phyloP scores from a whole-genome alignment of 1,284 basidiomycete genomes.

The Leccinum colubrinum region DNA sequence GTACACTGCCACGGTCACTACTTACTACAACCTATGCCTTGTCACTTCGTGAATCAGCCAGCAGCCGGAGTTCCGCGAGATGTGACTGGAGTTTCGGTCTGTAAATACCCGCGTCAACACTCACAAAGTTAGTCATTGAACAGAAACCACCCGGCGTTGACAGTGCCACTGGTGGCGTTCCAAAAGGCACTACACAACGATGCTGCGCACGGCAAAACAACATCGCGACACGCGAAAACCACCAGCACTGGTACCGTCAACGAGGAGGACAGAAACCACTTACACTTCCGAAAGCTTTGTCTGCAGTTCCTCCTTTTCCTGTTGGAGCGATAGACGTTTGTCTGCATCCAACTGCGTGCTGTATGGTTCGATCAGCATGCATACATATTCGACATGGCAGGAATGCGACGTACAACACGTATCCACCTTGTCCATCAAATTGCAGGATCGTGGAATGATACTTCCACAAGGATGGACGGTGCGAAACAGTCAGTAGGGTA shows the following conservation, averaged over 20 bases:
- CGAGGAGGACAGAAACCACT: slow-evolving; percentile 27
- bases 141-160: not conserved
- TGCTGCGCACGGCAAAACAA: not conserved
- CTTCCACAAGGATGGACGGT: slow-evolving; percentile 92
- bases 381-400: not conserved
- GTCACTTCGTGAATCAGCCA: slow-evolving; percentile 18
- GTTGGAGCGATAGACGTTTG: slow-evolving; percentile 87
- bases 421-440: slow-evolving; percentile 82
- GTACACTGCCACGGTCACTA: not conserved
- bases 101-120: slow-evolving; percentile 10
- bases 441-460: slow-evolving; percentile 93
- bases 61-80: slow-evolving; percentile 60
- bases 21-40: not conserved
- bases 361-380: slow-evolving; percentile 7
- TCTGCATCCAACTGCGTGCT: slow-evolving; percentile 92
- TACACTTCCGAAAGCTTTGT: slow-evolving; percentile 80
- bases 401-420: slow-evolving; percentile 68
- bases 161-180: not conserved
- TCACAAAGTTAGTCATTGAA: not conserved
- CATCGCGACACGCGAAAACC: not conserved
- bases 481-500: slow-evolving; percentile 88
- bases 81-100: slow-evolving; percentile 82
- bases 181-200: not conserved
- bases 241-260: not conserved
- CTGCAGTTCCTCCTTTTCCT: slow-evolving; percentile 88